Base-by-base conservation (phyloP, 2,329 filamentous ascomycete species). In the Curvularia hawaiiensis region DNA sequence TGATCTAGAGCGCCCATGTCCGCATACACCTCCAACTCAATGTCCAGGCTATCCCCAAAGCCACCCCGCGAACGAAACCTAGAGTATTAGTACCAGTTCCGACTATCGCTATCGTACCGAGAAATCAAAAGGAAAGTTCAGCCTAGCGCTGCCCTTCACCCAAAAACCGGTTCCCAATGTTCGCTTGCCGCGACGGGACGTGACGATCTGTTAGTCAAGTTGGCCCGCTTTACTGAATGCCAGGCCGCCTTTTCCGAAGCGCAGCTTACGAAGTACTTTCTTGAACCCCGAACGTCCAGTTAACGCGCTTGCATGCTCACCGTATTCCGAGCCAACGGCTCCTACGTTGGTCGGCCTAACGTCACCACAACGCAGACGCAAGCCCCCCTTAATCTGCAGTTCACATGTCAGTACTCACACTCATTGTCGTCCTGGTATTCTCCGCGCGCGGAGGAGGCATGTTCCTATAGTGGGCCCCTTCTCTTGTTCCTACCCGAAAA, bases 81-180 rank as follows among this genome's bases (percentile, higher is more conserved):
- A 52, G 50, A 33, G 28, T 51, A 38, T 55, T 33, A n/a, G n/a
- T n/a, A 49, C 52, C n/a, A 44, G 26, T 48, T 18, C 11, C 50
- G 38, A 28, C 28, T 24, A 18, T 16, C 7, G 7, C n/a, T 9
- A 47, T 22, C 4, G 7, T 47, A 33, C 46, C 55, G 31, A 51
- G 50, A 50, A 50, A 31, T 10, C 38, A 40, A 55, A 52, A 44
- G 14, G 46, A 20, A 48, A 24, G 35, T 24, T 11, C 35, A 56
- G 57, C 39, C 50, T 58, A 56, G 22, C 41, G 38, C 54, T 62
- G 52, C 63, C 64, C 35, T 30, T 10, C n/a, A 12, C n/a, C 58
- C 53, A 65, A 68, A 61, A 64, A 59, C 61, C 61, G 47, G 61
- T 70, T 70, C 66, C 67, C 66, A 63, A 69, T 65, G 63, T 56